Percentiles rank a stretch among this genome's conserved stretches.
Conservation (phyloP, 1,284 basidiomycete genomes). For the Sanghuangporus sanghuang region DNA sequence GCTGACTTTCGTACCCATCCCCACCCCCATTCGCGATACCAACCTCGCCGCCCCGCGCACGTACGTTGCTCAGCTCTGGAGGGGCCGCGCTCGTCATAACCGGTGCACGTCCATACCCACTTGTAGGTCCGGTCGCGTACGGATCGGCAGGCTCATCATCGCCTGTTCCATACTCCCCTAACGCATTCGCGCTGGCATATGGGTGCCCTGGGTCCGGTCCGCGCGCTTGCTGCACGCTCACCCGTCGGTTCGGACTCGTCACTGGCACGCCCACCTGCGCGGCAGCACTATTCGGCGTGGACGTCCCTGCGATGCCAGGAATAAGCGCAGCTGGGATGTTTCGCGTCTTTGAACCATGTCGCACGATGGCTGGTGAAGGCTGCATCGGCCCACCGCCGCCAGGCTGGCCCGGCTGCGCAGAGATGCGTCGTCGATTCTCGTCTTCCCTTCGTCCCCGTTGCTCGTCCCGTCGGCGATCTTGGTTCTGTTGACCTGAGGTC, state of each 20-base stretch:
- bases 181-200: constrained; percentile 8
- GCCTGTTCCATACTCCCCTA: constrained; percentile 1
- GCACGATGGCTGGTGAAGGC: constrained; percentile 70
- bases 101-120: constrained; percentile 57
- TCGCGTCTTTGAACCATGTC: constrained; percentile 64
- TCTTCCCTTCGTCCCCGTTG: constrained; percentile 26
- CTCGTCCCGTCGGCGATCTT: constrained; percentile 53
- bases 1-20: constrained; percentile 48
- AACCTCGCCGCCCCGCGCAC: constrained; percentile 60
- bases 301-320: constrained; percentile 41
- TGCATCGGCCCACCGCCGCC: constrained; percentile 35
- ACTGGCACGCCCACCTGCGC: constrained; percentile 67
- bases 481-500: constrained; percentile 39
- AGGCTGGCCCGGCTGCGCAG: constrained; percentile 24
- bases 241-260: constrained; percentile 62
- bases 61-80: constrained; percentile 64
- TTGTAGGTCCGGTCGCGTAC: not conserved
- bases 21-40: constrained; percentile 54
- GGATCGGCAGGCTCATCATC: not conserved
- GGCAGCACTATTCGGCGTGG: constrained; percentile 62
- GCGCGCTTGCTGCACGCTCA: constrained; percentile 33
- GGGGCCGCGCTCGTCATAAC: constrained; percentile 72
- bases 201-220: constrained; percentile 10
- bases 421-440: constrained; percentile 36
- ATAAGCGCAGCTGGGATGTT: constrained; percentile 52